Base-by-base conservation (phyloP, 306 rosid species). In the Rubus idaeus region DNA sequence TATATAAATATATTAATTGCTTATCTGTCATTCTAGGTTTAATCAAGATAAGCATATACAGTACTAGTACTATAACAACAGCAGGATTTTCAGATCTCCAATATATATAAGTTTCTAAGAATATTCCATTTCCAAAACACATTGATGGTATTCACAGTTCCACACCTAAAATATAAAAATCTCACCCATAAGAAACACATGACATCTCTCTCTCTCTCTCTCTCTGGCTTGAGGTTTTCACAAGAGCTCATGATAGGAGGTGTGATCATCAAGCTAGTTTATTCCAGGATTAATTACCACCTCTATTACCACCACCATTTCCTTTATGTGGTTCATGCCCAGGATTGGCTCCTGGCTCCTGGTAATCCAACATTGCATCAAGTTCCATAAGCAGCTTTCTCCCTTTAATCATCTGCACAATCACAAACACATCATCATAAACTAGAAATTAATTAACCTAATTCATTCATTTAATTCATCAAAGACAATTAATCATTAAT, bases 261-360 rank as follows among this genome's bases (percentile, higher is more conserved):
- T 58, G 8, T 10, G 71, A 10, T 50, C 7, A 45, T 44, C 61
- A 60, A 39, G 6, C 67, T 51, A 23, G 68, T 61, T 60, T 62
- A 42, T 46, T 72, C 75, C 56, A 16, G 68, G 63, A 10, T 35
- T 53, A 40, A 70, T 23, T 23, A 23, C 26, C 69, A 12, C 72
- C 68, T 70, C 46, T 73, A 18, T 40, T 64, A 57, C 85, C 83
- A 41, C 73, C 65, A 58, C 57, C 78, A 46, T 7, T 65, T 65
- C 87, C 88, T 69, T 73, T 84, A 52, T 40, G 76, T 30, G 88
- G 87, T 6, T 78, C 88, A 45, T 89, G 90, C 20, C 30, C 74
- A 10, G 85, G 88, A 81, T 93, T 91, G 17, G 91, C 66, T 69
- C 73, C 49, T 37, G 91, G 89, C 3, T 85, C 86, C 8, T 63